Base-by-base conservation (phyloP, 371 early-diverging fungal genomes). In the Rhizopus sp. region DNA sequence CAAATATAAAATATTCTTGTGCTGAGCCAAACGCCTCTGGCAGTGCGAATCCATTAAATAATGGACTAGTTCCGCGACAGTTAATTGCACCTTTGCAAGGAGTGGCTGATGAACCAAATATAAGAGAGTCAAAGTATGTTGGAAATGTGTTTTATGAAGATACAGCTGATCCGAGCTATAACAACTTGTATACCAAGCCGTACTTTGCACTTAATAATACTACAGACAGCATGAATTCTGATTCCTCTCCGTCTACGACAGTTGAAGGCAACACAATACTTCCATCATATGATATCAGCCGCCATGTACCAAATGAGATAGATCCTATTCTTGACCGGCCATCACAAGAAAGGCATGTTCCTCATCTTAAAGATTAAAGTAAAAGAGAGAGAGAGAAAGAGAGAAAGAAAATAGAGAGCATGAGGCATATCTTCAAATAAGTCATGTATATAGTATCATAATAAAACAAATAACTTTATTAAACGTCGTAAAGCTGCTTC, bases 161-260 rank as follows among this genome's bases (percentile, higher is more conserved):
- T 64, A 8, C 72, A 51, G 51, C 86, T 78, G 69, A 39, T n/a
- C 7, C 59, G 5, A 15, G 15, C 9, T 41, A 13, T 15, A 33
- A 30, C 5, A 13, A 29, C 16, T 7, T 35, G 15, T 53, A 46
- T 42, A 34, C 62, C 4, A 51, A 46, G n/a, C 44, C 47, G 5
- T 55, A 42, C 57, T 62, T 57, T 37, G 48, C 57, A 13, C 32
- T 35, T 17, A 53, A 45, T 17, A 41, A 15, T n/a, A 41, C 41
- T 3, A 15, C 10, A n/a, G 48, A 53, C 3, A 62, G 63, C 37
- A 29, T 55, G 7, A 29, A 50, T 8, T 57, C 57, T 7, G 63
- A 62, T 49, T 53, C 63, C n/a, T 15, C 49, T 10, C 50, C 63
- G 12, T 57, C 63, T 9, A 52, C 53, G 2, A 23, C 57, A 12